Base-by-base conservation (phyloP, 768 basidiomycete genomes). In the Mycena kentingensis region DNA sequence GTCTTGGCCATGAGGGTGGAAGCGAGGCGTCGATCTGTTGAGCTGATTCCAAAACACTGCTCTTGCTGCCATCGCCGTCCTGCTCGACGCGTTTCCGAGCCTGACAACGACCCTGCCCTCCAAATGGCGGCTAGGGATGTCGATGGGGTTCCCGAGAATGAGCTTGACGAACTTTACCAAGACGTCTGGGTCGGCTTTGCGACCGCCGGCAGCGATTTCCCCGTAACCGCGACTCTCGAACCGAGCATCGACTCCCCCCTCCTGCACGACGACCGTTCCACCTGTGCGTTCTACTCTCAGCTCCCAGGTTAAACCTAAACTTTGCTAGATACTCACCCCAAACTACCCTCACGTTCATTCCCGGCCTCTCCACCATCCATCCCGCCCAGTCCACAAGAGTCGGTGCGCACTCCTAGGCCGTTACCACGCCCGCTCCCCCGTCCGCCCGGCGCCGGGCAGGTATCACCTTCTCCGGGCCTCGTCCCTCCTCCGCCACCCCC, bases 151-250 rank as follows among this genome's bases (percentile, higher is more conserved):
- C 13, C 25, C 34, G 80, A 80, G 49, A 78, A 78, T 52, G 81
- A 82, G 65, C 73, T 81, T 19, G 75, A 78, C 28, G 74, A 77
- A 54, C 72, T 82, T 51, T 83, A 81, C 64, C 72, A 80, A 52
- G 74, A 78, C 55, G 76, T 75, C 39, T 74, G 78, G 67, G 75
- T 73, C 50, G 75, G 77, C 52, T 80, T 81, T 57, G 78, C 50
- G 39, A 49, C 32, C 29, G 38, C 31, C 58, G 36, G 53, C 70
- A 28, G 63, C 66, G 61, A 71, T 73, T 47, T 75, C 73, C 63
- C 26, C 69, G 76, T 64, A 63, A 68, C 46, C 53, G 64, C 54
- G 66, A 21, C 13, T 38, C 19, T 38, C 13, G 19, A 22, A n/a
- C 41, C 41, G 19, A 69, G 35, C 38, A 38, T 49, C 48, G 63